These are phyloP conservation scores for Epichloe coenophiala DNA, from an alignment of 2,329 filamentous ascomycete species.

Conservation along the genomic window DNA sequence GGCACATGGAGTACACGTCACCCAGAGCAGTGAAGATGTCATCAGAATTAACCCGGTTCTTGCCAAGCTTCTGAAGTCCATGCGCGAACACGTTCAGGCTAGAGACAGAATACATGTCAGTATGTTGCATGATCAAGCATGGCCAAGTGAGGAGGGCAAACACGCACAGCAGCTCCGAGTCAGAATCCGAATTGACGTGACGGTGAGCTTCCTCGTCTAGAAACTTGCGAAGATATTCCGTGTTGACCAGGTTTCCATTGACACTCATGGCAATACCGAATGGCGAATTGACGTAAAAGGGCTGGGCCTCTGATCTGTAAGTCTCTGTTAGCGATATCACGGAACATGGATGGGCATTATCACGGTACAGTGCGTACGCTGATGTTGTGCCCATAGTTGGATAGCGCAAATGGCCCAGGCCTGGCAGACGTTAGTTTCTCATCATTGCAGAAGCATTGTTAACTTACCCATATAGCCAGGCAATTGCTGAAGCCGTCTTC, in stretches of 20 bases:
- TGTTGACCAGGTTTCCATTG: constrained; percentile 81
- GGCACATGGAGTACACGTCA: constrained; percentile 58
- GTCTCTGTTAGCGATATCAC: not conserved
- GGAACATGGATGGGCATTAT: not conserved
- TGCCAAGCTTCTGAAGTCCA: constrained; percentile 67
- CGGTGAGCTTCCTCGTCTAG: constrained; percentile 68
- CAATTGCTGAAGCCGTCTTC: constrained; percentile 44
- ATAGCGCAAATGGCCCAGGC: constrained; percentile 70
- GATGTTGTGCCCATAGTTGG: constrained; percentile 73
- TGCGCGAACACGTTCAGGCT: constrained; percentile 73
- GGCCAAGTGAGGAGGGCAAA: no score
- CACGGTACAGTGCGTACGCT: constrained; percentile 15
- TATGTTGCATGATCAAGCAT: not conserved
- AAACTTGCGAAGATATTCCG: constrained; percentile 52
- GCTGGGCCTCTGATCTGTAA: constrained; percentile 69
- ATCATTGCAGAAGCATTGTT: no score
- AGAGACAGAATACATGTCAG: constrained; percentile 7
- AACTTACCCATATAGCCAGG: constrained; percentile 58
- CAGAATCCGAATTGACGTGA: constrained; percentile 82
- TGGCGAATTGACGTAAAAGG: constrained; percentile 76
- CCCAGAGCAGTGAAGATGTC: constrained; percentile 63
- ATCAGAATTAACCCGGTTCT: constrained; percentile 63
- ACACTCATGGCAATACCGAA: constrained; percentile 72
- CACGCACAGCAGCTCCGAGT: constrained; percentile 45
- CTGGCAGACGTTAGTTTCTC: not conserved